These are phyloP conservation scores for Kodamaea ohmeri DNA, from an alignment of 1,139 yeast species.

Conservation along the genomic window DNA sequence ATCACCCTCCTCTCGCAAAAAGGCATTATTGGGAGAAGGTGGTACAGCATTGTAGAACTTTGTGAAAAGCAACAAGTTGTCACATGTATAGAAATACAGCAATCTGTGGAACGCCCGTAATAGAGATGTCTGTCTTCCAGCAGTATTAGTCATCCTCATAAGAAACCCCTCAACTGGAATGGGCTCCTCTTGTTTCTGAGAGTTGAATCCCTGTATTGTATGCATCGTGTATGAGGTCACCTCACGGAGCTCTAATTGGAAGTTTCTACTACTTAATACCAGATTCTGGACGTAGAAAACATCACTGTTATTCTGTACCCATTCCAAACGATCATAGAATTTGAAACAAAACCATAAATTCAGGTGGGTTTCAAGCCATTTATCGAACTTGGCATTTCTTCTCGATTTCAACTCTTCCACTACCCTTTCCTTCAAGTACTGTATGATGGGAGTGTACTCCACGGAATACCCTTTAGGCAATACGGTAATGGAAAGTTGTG, in stretches of 20 bases:
- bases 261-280: constrained; percentile 19
- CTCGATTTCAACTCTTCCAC: constrained; percentile 14
- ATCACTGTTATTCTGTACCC: constrained; percentile 60
- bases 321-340: constrained; percentile 71
- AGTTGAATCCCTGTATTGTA: constrained; percentile 7
- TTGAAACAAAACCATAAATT: constrained; percentile 57
- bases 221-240: constrained; percentile 11
- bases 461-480: constrained; percentile 34
- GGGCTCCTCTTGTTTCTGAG: constrained; percentile 47
- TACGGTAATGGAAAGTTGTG: constrained; percentile 16
- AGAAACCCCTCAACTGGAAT: constrained; percentile 75
- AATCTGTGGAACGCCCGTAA: constrained; percentile 51
- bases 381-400: constrained; percentile 12
- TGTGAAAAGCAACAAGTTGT: constrained; percentile 59
- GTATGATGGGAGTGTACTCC: constrained; percentile 31
- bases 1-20: constrained; percentile 21
- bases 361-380: constrained; percentile 21
- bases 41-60: constrained; percentile 59
- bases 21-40: constrained; percentile 45
- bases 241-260: constrained; percentile 56
- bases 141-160: constrained; percentile 51
- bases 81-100: constrained; percentile 63
- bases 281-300: constrained; percentile 36
- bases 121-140: constrained; percentile 42
- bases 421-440: constrained; percentile 29